These are phyloP conservation scores for Rhizomucor miehei DNA, from an alignment of 371 early-diverging fungal species.

Conservation along the genomic window DNA sequence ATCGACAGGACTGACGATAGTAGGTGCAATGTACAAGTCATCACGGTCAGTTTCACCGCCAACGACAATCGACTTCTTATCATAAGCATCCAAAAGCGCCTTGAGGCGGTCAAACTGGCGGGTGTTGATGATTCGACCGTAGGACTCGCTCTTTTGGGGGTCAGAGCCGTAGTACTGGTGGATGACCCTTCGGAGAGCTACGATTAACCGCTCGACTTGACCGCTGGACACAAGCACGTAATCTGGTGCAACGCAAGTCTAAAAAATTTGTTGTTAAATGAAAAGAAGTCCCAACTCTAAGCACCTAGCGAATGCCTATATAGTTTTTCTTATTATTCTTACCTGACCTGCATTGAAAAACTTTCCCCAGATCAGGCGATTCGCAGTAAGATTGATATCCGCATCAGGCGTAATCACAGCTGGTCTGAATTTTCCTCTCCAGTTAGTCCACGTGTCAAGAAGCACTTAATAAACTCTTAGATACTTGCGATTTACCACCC, in stretches of 20 bases:
- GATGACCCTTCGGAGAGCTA: slow-evolving; percentile 39
- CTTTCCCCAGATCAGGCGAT: slow-evolving; percentile 78
- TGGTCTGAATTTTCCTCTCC: slow-evolving; percentile 44
- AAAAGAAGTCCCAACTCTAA: not conserved
- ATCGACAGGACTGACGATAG: slow-evolving; percentile 57
- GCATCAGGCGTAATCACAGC: slow-evolving; percentile 70
- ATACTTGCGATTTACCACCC: slow-evolving; percentile 74
- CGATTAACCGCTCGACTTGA: slow-evolving; percentile 51
- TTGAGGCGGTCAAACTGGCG: slow-evolving; percentile 69
- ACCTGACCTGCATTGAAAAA: slow-evolving; percentile 74
- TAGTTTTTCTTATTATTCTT: too few species aligned
- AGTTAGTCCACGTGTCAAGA: too few species aligned
- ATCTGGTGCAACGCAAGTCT: slow-evolving; percentile 89
- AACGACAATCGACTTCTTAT: slow-evolving; percentile 41
- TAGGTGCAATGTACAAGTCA: slow-evolving; percentile 67
- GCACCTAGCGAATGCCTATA: too few species aligned
- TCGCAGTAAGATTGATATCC: slow-evolving; percentile 64
- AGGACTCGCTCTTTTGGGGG: slow-evolving; percentile 49
- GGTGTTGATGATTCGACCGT: slow-evolving; percentile 67
- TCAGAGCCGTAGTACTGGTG: slow-evolving; percentile 45
- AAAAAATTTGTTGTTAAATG: slow-evolving; percentile 2
- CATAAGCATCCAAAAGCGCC: slow-evolving; percentile 41
- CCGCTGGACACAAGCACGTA: slow-evolving; percentile 71
- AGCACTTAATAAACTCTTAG: too few species aligned
- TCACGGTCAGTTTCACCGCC: slow-evolving; percentile 58